Evolutionary conservation across 495 filamentous ascomycete genomes (phyloP).

Genomic region (Penicillium flavigenum): DNA sequence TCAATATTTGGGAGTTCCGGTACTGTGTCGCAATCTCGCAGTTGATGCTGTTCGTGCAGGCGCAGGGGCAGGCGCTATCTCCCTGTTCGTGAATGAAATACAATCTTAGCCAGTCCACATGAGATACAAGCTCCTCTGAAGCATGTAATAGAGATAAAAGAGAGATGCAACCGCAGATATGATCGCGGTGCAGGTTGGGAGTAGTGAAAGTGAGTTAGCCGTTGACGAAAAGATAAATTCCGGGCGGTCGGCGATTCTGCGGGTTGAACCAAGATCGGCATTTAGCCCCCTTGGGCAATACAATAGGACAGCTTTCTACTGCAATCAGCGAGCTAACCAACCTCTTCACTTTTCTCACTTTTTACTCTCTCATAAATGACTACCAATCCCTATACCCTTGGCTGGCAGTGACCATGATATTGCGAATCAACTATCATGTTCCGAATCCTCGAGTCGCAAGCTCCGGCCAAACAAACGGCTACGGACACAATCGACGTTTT

Average conservation of each 20-base stretch:
- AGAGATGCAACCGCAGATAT: constrained; percentile 18
- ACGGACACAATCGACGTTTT: constrained; percentile 89
- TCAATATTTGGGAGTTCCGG: background rate
- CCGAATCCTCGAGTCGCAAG: constrained; percentile 78
- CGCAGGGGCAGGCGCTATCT: constrained; percentile 1
- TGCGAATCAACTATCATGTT: constrained; percentile 63
- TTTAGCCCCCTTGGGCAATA: constrained; percentile 23
- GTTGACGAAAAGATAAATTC: constrained; percentile 24
- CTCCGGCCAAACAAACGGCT: constrained; percentile 93
- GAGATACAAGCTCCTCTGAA: background rate
- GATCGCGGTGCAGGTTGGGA: constrained; percentile 20
- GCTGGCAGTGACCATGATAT: constrained; percentile 49
- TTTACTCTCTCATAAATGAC: constrained; percentile 31
- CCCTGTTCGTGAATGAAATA: background rate
- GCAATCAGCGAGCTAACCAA: constrained; percentile 16
- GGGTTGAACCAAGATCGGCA: constrained; percentile 19
- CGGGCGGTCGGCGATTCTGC: constrained; percentile 30
- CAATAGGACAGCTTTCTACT: constrained; percentile 29
- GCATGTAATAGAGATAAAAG: constrained; percentile 1
- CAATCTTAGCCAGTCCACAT: background rate
- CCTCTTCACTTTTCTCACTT: constrained; percentile 6
- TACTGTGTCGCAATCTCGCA: constrained; percentile 10
- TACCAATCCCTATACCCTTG: constrained; percentile 27
- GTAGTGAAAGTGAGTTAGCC: constrained; percentile 18
- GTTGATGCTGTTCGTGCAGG: background rate